Conservation (phyloP, 1,284 basidiomycete genomes). For the Cryptococcus wingfieldii region DNA sequence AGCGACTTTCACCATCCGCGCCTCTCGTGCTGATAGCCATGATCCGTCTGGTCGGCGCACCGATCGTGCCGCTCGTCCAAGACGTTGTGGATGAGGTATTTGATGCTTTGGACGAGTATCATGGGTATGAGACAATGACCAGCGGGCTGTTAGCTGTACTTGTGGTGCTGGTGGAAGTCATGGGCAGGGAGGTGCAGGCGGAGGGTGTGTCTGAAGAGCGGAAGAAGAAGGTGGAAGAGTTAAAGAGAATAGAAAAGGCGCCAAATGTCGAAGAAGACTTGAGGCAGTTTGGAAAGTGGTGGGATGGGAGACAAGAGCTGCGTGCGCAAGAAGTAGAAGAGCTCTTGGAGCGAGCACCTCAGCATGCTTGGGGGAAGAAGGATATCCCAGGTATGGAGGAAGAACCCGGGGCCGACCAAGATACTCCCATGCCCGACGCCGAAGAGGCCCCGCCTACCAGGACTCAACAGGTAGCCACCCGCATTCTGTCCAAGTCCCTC, state of each 20-base stretch:
- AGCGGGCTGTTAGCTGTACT: slow-evolving; percentile 59
- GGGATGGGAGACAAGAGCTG: slow-evolving; percentile 53
- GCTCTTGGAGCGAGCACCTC: slow-evolving; percentile 62
- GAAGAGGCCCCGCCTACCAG: slow-evolving; percentile 59
- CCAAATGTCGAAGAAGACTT: slow-evolving; percentile 42
- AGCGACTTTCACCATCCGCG: slow-evolving; percentile 62
- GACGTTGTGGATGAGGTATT: slow-evolving; percentile 94
- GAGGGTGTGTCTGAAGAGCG: slow-evolving; percentile 30
- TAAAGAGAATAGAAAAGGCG: slow-evolving; percentile 46
- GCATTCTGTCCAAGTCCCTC: slow-evolving; percentile 78
- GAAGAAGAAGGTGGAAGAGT: slow-evolving; percentile 22
- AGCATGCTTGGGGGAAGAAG: slow-evolving; percentile 41
- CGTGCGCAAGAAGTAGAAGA: slow-evolving; percentile 44
- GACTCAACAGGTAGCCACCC: slow-evolving; percentile 67
- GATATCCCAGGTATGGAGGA: slow-evolving; percentile 30
- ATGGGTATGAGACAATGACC: slow-evolving; percentile 66
- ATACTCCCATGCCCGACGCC: slow-evolving; percentile 48
- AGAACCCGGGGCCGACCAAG: slow-evolving; percentile 19
- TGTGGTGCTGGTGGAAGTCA: slow-evolving; percentile 79
- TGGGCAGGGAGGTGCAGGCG: slow-evolving; percentile 62
- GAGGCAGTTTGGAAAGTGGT: slow-evolving; percentile 62
- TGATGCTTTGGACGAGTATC: slow-evolving; percentile 85
- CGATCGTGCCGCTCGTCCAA: slow-evolving; percentile 77
- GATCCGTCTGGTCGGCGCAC: slow-evolving; percentile 74
- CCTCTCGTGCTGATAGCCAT: slow-evolving; percentile 69